phyloP scores from a whole-genome alignment of 768 basidiomycete genomes.

The Trametopsis cervina region DNA sequence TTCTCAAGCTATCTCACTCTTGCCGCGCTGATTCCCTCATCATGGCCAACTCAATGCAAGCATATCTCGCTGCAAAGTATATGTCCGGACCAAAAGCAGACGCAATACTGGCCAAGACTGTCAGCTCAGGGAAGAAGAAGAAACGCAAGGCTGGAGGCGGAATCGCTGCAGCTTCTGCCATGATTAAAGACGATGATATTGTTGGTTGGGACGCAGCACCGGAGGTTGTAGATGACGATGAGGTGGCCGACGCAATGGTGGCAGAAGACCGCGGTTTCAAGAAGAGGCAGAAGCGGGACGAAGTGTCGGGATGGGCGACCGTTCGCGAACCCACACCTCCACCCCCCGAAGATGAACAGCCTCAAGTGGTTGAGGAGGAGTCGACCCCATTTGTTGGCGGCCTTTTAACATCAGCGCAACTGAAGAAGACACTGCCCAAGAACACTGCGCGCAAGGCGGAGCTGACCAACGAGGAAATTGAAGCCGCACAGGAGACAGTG shows the following conservation, averaged over 20 bases:
- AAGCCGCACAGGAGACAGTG: slow-evolving; percentile 78
- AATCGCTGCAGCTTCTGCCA: slow-evolving; percentile 16
- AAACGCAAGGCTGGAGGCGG: slow-evolving; percentile 71
- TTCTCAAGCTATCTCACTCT: neutral
- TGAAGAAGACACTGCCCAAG: slow-evolving; percentile 55
- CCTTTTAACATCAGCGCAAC: slow-evolving; percentile 66
- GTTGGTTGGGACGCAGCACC: slow-evolving; percentile 47
- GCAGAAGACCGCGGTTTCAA: slow-evolving; percentile 76
- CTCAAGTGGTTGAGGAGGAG: slow-evolving; percentile 45
- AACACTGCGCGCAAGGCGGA: slow-evolving; percentile 32
- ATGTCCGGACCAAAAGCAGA: slow-evolving; percentile 97
- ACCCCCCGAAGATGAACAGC: slow-evolving; percentile 61
- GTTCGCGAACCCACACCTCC: slow-evolving; percentile 49
- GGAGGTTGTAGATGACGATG: slow-evolving; percentile 42
- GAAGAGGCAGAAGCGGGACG: slow-evolving; percentile 48
- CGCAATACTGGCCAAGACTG: slow-evolving; percentile 73
- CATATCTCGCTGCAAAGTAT: slow-evolving; percentile 87
- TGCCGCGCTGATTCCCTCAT: neutral
- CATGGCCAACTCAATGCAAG: slow-evolving; percentile 41
- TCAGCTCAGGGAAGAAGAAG: slow-evolving; percentile 30
- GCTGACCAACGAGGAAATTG: slow-evolving; percentile 38
- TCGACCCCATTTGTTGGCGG: slow-evolving; percentile 56
- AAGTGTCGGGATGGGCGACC: slow-evolving; percentile 61
- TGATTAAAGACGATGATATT: slow-evolving; percentile 59
- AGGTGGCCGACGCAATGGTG: slow-evolving; percentile 56